Percentiles rank a stretch among this genome's conserved stretches.
phyloP scores from a whole-genome alignment of 495 filamentous ascomycete genomes.

The Articulospora tetracladia region DNA sequence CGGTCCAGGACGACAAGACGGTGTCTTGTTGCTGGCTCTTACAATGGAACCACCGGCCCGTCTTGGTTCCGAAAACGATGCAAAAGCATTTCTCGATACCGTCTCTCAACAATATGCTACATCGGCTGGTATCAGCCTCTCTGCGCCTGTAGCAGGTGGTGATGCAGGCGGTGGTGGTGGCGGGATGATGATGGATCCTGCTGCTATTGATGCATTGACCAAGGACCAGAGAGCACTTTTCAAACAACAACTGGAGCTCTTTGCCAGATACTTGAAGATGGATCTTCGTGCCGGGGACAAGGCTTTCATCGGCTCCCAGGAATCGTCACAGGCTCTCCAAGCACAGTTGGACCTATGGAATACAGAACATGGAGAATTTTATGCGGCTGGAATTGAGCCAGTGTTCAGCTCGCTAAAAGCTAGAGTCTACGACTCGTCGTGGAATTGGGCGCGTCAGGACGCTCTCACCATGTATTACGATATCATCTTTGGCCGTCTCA shows the following conservation, averaged over 20 bases:
- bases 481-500: conserved; percentile 93
- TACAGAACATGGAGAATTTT: conserved; percentile 92
- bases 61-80: conserved; percentile 83
- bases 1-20: conserved; percentile 83
- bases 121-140: conserved; percentile 78
- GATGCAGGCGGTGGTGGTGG: conserved; percentile 68
- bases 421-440: conserved; percentile 94
- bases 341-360: conserved; percentile 93
- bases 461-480: conserved; percentile 98
- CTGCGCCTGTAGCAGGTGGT: conserved; percentile 65
- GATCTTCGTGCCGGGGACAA: conserved; percentile 95
- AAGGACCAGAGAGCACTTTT: conserved; percentile 93
- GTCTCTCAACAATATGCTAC: conserved; percentile 86
- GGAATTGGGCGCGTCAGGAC: conserved; percentile 99
- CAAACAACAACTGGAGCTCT: conserved; percentile 94
- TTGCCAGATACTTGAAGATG: conserved; percentile 94
- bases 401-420: conserved; percentile 91
- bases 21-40: conserved; percentile 80
- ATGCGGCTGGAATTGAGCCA: conserved; percentile 90
- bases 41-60: conserved; percentile 90
- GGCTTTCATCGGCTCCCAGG: conserved; percentile 75
- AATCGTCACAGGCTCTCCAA: conserved; percentile 81
- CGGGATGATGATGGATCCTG: conserved; percentile 99
- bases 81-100: conserved; percentile 86
- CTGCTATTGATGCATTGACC: conserved; percentile 92